Percentiles rank a stretch among this genome's conserved stretches.
phyloP scores from a whole-genome alignment of 306 rosid species.

The Cucumis sativus region Cucumber_9930_V3 NC_026658.2:14087501-14088000 shows the following conservation, averaged over 20 bases:
- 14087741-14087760: background rate
- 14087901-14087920: background rate
- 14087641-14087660: background rate
- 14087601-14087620: conserved; percentile 91
- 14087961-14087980: background rate
- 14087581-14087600: conserved; percentile 75
- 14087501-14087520: background rate
- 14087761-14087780: background rate
- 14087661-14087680: background rate
- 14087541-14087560: conserved; percentile 42
- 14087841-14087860: background rate
- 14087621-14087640: background rate
- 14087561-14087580: conserved; percentile 67
- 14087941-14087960: background rate
- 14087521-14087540: background rate
- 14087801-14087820: background rate
- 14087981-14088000: background rate
- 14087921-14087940: background rate
- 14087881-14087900: background rate
- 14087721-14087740: background rate
- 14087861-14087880: background rate
- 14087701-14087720: background rate
- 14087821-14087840: background rate
- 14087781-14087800: background rate
- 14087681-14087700: background rate